phyloP scores from a whole-genome alignment of 2,329 filamentous ascomycete species.

The Colletotrichum horii region DNA sequence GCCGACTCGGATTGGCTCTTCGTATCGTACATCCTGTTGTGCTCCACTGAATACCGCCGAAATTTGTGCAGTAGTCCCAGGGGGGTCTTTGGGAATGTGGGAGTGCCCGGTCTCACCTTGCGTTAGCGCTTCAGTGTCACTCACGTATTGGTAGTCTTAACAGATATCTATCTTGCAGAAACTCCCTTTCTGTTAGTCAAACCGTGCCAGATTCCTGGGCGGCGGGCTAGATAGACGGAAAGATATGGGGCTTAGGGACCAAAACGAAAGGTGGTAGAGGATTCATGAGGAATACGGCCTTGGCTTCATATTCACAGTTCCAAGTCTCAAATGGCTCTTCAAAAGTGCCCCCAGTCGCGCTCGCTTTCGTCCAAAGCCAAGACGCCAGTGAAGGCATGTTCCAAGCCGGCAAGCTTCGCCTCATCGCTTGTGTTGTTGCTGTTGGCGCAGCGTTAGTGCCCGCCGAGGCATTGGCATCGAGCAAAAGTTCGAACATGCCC shows the following conservation, averaged over 20 bases:
- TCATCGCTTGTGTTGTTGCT: not conserved
- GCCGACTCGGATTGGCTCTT: conserved; percentile 4
- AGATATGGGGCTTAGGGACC: not conserved
- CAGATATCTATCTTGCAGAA: not conserved
- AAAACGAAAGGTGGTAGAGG: conserved; percentile 4
- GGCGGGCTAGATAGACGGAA: not conserved
- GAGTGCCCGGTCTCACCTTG: not conserved
- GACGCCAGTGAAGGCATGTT: conserved; percentile 6
- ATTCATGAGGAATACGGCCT: not conserved
- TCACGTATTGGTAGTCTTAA: not conserved
- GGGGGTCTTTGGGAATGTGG: not conserved
- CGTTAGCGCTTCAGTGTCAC: not conserved
- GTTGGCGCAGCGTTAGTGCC: not conserved
- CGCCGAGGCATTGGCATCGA: conserved; percentile 9
- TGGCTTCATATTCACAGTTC: not conserved
- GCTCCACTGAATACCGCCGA: conserved; percentile 16
- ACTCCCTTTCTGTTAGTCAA: conserved; percentile 9
- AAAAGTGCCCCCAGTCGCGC: conserved; percentile 2
- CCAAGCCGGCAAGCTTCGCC: conserved; percentile 1
- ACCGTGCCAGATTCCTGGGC: not conserved
- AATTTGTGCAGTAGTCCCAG: not conserved
- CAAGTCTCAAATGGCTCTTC: not conserved
- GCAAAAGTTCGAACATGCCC: not conserved
- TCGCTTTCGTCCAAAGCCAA: conserved; percentile 9
- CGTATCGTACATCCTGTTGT: not conserved